Conservation (phyloP, 2,329 filamentous ascomycete genomes). For the Aspergillus texensis region DNA sequence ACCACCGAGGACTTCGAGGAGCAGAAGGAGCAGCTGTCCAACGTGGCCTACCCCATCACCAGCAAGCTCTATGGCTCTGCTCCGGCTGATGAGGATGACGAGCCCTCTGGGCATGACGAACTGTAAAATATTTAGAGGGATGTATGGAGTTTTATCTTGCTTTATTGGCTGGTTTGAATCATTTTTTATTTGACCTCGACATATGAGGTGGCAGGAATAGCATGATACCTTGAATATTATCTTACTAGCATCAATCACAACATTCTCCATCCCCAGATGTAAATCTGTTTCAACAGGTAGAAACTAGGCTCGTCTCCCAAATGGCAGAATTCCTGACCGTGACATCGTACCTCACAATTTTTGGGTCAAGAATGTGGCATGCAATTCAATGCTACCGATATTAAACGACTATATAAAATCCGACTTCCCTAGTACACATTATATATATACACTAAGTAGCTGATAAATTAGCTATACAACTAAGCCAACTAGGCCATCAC, state of each 20-base stretch:
- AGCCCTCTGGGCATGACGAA: conserved; percentile 72
- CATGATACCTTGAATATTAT: conserved; percentile 22
- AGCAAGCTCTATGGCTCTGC: conserved; percentile 88
- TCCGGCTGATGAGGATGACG: conserved; percentile 69
- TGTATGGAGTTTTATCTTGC: conserved; percentile 39
- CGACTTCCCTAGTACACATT: neutral
- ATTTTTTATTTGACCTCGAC: conserved; percentile 11
- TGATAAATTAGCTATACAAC: neutral
- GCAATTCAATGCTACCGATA: neutral
- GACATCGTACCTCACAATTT: too few species aligned
- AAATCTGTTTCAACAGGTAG: neutral
- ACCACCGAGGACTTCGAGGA: conserved; percentile 95
- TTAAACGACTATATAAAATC: neutral
- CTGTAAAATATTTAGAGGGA: conserved; percentile 61
- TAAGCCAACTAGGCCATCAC: neutral
- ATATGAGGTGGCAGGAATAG: conserved; percentile 14
- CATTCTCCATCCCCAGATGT: neutral
- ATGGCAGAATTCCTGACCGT: too few species aligned
- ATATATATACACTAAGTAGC: neutral
- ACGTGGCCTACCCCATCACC: conserved; percentile 97
- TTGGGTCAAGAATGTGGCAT: too few species aligned
- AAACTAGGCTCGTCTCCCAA: too few species aligned
- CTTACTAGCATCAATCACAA: neutral
- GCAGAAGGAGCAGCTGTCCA: conserved; percentile 98
- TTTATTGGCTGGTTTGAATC: conserved; percentile 19